Conservation (phyloP, 192 early-diverging fungal genomes). For the Umbelopsis sp. region DNA sequence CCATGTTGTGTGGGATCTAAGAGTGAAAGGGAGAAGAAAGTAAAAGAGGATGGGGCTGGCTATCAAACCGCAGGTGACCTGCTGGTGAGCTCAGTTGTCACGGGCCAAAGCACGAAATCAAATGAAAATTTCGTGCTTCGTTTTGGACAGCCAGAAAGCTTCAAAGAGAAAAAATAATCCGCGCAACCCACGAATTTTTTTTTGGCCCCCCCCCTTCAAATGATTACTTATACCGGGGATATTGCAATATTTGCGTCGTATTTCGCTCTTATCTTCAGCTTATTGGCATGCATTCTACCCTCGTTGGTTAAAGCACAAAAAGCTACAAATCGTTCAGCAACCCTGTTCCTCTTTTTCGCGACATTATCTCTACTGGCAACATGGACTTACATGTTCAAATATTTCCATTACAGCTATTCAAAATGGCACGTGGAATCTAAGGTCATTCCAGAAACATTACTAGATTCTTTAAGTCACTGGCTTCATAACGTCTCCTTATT, state of each 20-base stretch:
- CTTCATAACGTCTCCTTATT: constrained; percentile 29
- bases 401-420: constrained; percentile 25
- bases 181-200: too few relatives aligned
- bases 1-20: constrained; percentile 19
- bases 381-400: constrained; percentile 37
- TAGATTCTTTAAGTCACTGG: constrained; percentile 30
- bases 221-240: constrained; percentile 25
- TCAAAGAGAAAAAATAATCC: too few relatives aligned
- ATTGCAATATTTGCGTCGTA: constrained; percentile 28
- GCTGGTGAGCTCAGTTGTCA: not conserved
- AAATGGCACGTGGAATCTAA: not conserved
- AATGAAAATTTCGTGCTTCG: not conserved
- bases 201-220: not conserved
- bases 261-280: constrained; percentile 25
- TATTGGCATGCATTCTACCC: constrained; percentile 26
- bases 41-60: too few relatives aligned
- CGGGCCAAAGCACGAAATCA: not conserved
- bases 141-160: too few relatives aligned
- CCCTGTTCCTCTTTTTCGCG: not conserved
- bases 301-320: not conserved
- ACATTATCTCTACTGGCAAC: constrained; percentile 14
- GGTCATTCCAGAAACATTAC: not conserved
- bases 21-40: too few relatives aligned
- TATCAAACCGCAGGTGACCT: not conserved
- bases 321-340: not conserved